Evolutionary conservation across 2,329 filamentous ascomycete species (phyloP).

Genomic region (Sclerotinia nivalis): DNA sequence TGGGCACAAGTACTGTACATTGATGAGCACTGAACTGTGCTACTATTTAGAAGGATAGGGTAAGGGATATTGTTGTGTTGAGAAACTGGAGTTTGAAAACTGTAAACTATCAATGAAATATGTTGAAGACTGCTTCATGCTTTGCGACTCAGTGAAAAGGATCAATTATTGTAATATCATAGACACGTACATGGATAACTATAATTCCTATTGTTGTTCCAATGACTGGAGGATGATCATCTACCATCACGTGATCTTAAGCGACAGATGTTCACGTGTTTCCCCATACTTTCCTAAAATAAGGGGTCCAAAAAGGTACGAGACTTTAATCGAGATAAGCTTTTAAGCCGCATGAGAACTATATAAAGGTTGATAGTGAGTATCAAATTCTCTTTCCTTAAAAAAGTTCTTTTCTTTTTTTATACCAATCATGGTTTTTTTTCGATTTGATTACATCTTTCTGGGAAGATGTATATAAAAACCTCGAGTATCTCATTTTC

Average conservation of each 20-base stretch:
- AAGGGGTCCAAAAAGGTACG: constrained; percentile 21
- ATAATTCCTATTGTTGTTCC: no score
- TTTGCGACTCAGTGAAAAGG: no score
- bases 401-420: not conserved
- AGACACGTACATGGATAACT: no score
- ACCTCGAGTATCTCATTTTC: not conserved
- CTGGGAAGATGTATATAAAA: not conserved
- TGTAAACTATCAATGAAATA: no score
- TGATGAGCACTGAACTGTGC: no score
- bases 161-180: no score
- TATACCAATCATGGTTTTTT: not conserved
- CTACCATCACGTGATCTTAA: not conserved
- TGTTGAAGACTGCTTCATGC: no score
- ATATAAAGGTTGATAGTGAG: constrained; percentile 21
- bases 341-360: constrained; percentile 32
- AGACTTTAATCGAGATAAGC: constrained; percentile 27
- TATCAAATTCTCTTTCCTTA: not conserved
- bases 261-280: not conserved
- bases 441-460: not conserved
- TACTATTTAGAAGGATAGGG: no score
- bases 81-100: no score
- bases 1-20: no score
- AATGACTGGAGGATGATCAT: not conserved
- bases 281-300: constrained; percentile 19
- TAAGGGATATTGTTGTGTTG: no score